These are phyloP conservation scores for Selaginella moellendorffii DNA, from an alignment of 75 land plant species.

Conservation along the genomic window DNA sequence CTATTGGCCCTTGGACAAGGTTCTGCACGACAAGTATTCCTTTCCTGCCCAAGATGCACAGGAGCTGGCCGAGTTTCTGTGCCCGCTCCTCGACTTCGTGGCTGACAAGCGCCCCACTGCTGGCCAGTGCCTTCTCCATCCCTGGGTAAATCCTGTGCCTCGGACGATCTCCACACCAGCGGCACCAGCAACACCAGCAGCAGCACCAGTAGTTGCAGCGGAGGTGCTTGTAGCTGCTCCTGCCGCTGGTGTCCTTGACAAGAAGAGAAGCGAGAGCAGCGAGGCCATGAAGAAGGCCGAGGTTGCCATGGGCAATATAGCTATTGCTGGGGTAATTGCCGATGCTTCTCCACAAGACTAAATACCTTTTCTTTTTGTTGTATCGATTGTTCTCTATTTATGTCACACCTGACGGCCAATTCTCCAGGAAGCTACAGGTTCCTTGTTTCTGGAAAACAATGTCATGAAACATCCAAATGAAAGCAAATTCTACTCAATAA, in stretches of 20 bases:
- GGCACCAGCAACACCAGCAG: no score
- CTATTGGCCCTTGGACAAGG: conserved; percentile 50
- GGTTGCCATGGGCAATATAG: not conserved
- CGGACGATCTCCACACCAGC: not conserved
- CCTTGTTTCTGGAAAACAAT: no score
- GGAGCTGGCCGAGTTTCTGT: conserved; percentile 57
- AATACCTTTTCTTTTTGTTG: no score
- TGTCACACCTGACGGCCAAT: no score
- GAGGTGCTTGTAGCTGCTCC: conserved; percentile 15
- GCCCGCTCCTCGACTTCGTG: conserved; percentile 66
- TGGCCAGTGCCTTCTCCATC: conserved; percentile 65
- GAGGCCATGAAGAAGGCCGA: not conserved
- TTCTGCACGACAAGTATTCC: conserved; percentile 54
- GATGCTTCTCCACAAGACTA: no score
- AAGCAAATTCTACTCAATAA: no score
- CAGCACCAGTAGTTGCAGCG: conserved; percentile 9
- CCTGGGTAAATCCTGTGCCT: conserved; percentile 40
- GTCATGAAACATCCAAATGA: no score
- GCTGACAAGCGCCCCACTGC: conserved; percentile 90
- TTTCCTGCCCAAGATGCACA: conserved; percentile 52
- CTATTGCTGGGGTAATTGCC: no score
- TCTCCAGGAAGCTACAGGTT: no score
- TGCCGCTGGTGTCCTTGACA: conserved; percentile 13
- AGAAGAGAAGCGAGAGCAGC: conserved; percentile 11
- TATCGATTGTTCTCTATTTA: no score